Conservation (phyloP, 108 stramenopile genomes). For the Skeletonema marinoi region DNA sequence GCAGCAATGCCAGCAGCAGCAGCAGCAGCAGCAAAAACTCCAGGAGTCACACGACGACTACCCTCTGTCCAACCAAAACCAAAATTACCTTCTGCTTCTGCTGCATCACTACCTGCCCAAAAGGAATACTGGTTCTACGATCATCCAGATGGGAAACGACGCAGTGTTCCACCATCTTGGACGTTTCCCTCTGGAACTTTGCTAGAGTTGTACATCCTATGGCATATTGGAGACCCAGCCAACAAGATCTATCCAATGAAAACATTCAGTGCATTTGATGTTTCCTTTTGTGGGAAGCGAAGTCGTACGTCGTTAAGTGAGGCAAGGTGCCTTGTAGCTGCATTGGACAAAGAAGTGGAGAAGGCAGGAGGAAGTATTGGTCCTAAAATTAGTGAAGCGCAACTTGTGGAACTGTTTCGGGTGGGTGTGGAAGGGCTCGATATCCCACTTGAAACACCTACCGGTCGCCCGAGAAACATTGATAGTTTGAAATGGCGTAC, state of each 20-base stretch:
- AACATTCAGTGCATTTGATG: not conserved
- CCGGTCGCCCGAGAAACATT: not conserved
- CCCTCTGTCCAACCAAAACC: too few relatives aligned
- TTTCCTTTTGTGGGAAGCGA: not conserved
- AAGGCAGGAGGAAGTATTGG: not conserved
- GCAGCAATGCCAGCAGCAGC: not conserved
- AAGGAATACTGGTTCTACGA: not conserved
- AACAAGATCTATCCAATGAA: not conserved
- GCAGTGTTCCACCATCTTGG: not conserved
- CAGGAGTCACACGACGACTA: too few relatives aligned
- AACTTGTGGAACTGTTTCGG: not conserved
- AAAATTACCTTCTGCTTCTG: too few relatives aligned
- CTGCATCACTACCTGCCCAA: too few relatives aligned
- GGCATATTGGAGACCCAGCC: not conserved
- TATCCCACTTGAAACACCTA: not conserved
- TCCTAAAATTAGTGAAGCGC: not conserved
- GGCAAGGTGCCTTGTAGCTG: not conserved
- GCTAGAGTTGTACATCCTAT: not conserved
- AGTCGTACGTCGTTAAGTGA: not conserved
- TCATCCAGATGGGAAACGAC: not conserved
- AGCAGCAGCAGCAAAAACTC: not conserved
- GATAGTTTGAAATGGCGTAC: conserved; percentile 2
- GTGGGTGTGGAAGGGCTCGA: not conserved
- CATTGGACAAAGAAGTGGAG: not conserved
- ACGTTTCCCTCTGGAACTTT: not conserved